Percentiles rank a stretch among this genome's conserved stretches.
Evolutionary conservation across 768 basidiomycete species (phyloP).

Genomic region (Galerina marginata): DNA sequence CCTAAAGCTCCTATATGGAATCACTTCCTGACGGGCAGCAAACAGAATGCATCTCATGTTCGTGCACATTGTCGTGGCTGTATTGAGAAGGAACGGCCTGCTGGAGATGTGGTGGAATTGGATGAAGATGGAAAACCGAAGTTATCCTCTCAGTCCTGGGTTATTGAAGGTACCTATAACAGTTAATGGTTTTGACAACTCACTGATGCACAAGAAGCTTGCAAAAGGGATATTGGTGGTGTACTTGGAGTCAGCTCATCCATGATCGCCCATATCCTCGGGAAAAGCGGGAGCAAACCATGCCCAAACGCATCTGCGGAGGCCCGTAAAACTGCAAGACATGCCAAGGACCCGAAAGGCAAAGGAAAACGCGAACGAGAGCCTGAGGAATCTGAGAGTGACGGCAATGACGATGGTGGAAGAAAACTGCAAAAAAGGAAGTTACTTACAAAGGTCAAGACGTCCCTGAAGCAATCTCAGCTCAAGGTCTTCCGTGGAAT

Average conservation of each 20-base stretch:
- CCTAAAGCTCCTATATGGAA: slow-evolving; percentile 18
- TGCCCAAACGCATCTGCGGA: slow-evolving; percentile 24
- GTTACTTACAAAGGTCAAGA: slow-evolving; percentile 24
- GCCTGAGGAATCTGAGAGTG: not conserved
- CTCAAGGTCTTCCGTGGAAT: slow-evolving; percentile 31
- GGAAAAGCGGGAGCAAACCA: slow-evolving; percentile 15
- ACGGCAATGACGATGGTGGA: slow-evolving; percentile 8
- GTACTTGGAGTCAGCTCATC: slow-evolving; percentile 27
- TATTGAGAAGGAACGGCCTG: slow-evolving; percentile 17
- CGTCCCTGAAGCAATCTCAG: slow-evolving; percentile 23
- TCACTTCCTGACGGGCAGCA: slow-evolving; percentile 23
- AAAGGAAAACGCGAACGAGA: too few species aligned
- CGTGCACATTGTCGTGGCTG: slow-evolving; percentile 28
- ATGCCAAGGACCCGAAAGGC: slow-evolving; percentile 2
- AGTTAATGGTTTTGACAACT: not conserved
- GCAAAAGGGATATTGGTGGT: slow-evolving; percentile 20
- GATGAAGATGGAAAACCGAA: slow-evolving; percentile 14
- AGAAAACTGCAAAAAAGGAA: slow-evolving; percentile 17
- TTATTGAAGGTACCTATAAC: slow-evolving; percentile 18
- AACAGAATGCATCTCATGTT: slow-evolving; percentile 27
- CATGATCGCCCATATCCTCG: slow-evolving; percentile 32
- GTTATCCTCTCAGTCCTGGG: slow-evolving; percentile 19
- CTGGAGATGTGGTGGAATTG: slow-evolving; percentile 10
- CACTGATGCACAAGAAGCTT: slow-evolving; percentile 13
- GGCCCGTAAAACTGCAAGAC: slow-evolving; percentile 19